Conservation (phyloP, 768 basidiomycete species). For the Steccherinum ochraceum region DNA sequence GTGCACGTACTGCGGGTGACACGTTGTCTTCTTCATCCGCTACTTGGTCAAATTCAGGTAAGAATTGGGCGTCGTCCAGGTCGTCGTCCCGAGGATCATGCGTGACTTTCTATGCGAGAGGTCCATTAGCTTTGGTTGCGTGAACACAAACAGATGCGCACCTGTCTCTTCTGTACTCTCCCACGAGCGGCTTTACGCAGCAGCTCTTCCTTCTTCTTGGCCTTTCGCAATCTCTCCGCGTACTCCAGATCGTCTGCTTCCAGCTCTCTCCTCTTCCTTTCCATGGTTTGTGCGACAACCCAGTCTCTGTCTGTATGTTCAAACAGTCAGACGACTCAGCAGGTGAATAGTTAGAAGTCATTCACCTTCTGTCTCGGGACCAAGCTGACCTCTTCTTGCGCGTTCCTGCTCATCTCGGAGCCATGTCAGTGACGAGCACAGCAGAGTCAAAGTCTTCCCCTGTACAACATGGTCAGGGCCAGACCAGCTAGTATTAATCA, state of each 20-base stretch:
- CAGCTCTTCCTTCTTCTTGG: slow-evolving; percentile 56
- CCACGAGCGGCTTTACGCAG: slow-evolving; percentile 48
- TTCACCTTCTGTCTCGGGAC: not conserved
- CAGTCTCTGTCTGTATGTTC: slow-evolving; percentile 40
- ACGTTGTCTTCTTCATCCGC: slow-evolving; percentile 44
- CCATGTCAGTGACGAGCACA: slow-evolving; percentile 76
- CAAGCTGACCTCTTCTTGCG: slow-evolving; percentile 51
- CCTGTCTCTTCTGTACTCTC: slow-evolving; percentile 55
- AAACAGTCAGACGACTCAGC: too few relatives aligned
- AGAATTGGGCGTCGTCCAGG: slow-evolving; percentile 57
- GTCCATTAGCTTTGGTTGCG: not conserved
- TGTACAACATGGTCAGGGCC: slow-evolving; percentile 20
- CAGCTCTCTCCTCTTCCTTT: slow-evolving; percentile 55
- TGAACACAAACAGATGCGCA: slow-evolving; percentile 23
- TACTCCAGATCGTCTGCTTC: slow-evolving; percentile 64
- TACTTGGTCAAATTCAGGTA: slow-evolving; percentile 40
- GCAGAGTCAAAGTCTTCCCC: slow-evolving; percentile 84
- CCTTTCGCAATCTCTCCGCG: slow-evolving; percentile 50
- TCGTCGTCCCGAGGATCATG: slow-evolving; percentile 26
- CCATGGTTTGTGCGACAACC: slow-evolving; percentile 69
- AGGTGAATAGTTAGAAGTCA: not conserved
- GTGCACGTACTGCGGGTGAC: slow-evolving; percentile 68
- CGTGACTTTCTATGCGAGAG: slow-evolving; percentile 9
- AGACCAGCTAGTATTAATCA: not conserved
- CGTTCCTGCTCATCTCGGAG: slow-evolving; percentile 63